Conservation (phyloP, 108 stramenopile genomes). For the Cyclotella cryptica region DNA sequence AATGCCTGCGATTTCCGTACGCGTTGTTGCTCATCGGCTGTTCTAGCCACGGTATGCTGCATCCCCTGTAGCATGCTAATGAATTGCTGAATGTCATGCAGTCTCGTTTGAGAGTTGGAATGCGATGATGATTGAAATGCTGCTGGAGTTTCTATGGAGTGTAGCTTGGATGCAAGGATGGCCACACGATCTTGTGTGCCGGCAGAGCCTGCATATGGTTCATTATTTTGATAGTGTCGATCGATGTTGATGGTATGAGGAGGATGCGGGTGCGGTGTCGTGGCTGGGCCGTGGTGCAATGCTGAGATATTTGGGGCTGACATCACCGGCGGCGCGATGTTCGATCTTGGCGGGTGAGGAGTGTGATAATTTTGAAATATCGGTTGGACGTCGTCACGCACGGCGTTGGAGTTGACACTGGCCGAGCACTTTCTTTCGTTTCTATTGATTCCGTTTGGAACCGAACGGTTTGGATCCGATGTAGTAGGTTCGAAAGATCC, state of each 20-base stretch:
- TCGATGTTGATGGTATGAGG: neutral
- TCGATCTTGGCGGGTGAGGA: too few species aligned
- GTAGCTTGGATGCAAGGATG: constrained; percentile 26
- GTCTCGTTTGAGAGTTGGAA: neutral
- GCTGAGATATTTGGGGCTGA: neutral
- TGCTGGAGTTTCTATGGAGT: neutral
- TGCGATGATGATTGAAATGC: neutral
- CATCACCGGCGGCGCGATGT: too few species aligned
- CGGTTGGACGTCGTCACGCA: neutral
- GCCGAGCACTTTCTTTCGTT: neutral
- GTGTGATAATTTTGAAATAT: constrained; percentile 8
- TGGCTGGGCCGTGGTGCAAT: neutral
- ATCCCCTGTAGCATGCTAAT: constrained; percentile 43
- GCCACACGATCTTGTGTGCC: constrained; percentile 12
- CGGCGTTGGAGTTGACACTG: neutral
- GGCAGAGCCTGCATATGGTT: neutral
- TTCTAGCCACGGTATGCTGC: constrained; percentile 40
- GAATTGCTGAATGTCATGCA: constrained; percentile 43
- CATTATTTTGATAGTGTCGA: too few species aligned
- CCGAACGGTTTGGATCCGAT: neutral
- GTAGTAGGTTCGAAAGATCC: neutral
- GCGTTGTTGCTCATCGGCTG: constrained; percentile 44
- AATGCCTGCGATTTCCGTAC: constrained; percentile 47
- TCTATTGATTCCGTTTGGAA: neutral
- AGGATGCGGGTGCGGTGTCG: neutral